A percentile compares a stretch with the other conserved stretches of the same genome.
phyloP scores from a whole-genome alignment of 2,329 filamentous ascomycete species.

The Trichoderma afroharzianum region DNA sequence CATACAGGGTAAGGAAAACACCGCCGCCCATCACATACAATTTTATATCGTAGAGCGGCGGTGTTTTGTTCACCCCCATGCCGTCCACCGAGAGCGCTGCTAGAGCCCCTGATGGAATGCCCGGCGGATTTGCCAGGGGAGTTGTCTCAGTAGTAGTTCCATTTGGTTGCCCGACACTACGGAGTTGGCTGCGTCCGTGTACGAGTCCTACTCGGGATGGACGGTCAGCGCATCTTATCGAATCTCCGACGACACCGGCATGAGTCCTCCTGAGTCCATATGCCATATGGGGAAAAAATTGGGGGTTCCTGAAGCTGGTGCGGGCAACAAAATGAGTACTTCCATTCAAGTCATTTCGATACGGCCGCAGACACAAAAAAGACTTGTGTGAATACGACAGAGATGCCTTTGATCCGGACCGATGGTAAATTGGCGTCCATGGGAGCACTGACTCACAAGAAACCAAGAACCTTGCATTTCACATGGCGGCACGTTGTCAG shows the following conservation, averaged over 20 bases:
- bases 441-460: slow-evolving; percentile 1
- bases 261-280: background rate
- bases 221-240: background rate
- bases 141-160: background rate
- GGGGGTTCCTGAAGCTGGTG: background rate
- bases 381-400: background rate
- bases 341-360: background rate
- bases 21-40: too few relatives aligned
- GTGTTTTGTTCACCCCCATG: too few relatives aligned
- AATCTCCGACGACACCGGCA: background rate
- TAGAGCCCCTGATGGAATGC: background rate
- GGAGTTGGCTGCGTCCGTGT: background rate
- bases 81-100: background rate
- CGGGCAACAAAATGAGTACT: background rate
- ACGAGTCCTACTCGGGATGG: background rate
- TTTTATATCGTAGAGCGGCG: too few relatives aligned
- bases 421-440: slow-evolving; percentile 2
- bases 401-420: slow-evolving; percentile 1
- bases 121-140: background rate
- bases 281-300: background rate
- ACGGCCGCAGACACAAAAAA: background rate
- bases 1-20: too few relatives aligned
- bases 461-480: slow-evolving; percentile 3
- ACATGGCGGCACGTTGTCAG: slow-evolving; percentile 2
- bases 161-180: background rate